Conservation (phyloP, 257 asterid genomes). For the Nicotiana attenuata region DNA sequence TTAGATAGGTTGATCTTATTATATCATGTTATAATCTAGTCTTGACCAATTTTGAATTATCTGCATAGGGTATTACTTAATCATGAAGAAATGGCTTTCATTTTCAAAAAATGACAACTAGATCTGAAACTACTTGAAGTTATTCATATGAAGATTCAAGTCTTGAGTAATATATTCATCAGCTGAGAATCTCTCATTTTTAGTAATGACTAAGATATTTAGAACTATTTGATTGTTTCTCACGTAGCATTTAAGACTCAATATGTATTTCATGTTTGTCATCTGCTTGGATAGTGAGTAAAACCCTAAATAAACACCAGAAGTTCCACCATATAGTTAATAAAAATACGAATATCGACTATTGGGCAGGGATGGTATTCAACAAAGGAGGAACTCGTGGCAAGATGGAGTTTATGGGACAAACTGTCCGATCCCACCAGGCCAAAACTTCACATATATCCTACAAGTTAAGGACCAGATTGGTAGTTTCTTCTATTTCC, state of each 20-base stretch:
- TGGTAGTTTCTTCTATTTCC: constrained; percentile 48
- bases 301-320: background rate
- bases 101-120: background rate
- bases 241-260: background rate
- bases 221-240: background rate
- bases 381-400: constrained; percentile 44
- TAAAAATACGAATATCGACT: background rate
- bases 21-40: background rate
- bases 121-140: background rate
- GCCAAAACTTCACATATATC: constrained; percentile 35
- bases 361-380: constrained; percentile 35
- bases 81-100: background rate
- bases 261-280: background rate
- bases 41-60: background rate
- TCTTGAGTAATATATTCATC: background rate
- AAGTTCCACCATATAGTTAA: background rate
- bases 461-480: constrained; percentile 50
- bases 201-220: background rate
- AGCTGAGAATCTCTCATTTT: background rate
- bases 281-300: background rate
- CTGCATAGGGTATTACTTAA: background rate
- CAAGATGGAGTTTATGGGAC: constrained; percentile 52
- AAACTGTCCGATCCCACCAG: constrained; percentile 47
- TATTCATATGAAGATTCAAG: background rate
- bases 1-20: background rate